Evolutionary conservation across 345 rosid genomes (phyloP), one percentile per base, ranked within the genome.

Genomic region (Xanthoceras sorbifolium): DNA sequence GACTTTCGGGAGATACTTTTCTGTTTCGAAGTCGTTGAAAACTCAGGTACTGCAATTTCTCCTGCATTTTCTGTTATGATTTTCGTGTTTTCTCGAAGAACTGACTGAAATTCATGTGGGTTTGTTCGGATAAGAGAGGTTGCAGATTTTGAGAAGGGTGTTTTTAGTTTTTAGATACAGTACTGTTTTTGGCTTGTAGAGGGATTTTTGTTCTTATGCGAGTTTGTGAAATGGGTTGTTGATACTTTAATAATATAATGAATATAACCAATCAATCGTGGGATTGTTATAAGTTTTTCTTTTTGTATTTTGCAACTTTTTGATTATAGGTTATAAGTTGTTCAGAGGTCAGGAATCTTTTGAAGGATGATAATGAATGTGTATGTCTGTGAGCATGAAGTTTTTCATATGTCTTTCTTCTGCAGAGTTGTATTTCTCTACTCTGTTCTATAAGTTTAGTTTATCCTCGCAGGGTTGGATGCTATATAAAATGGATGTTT

Each of bases 51-150:
- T 20, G 10, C 29, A 14, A n/a, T 74, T 34, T 31, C 25, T 5
- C 17, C 23, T 22, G 12, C 7, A 15, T 34, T 31, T 52, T 50
- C 1, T 29, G 3, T 46, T 48, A n/a, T 26, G 25, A 26, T 36
- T 59, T 18, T 57, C 26, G 26, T 76, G 0, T 67, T 34, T 66
- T 26, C 12, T 59, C 10, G 60, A 44, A 44, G 26, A 62, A 29
- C 22, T 34, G 75, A 62, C 25, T 22, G 63, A 48, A 64, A 64
- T 31, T 31, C 40, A 74, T 7, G 46, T 32, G 69, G 68, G 18
- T 52, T 64, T 28, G 55, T 29, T 60, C 7, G 60, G 60, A 28
- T 69, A 69, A 20, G 46, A 42, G 15, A 42, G 11, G 34, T 25
- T 31, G 38, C 25, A 32, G 59, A 14, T 22, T 5, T 12, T 15